Evolutionary conservation across 2,329 filamentous ascomycete species (phyloP).

Genomic region (Aspergillus novofumigatus): DNA sequence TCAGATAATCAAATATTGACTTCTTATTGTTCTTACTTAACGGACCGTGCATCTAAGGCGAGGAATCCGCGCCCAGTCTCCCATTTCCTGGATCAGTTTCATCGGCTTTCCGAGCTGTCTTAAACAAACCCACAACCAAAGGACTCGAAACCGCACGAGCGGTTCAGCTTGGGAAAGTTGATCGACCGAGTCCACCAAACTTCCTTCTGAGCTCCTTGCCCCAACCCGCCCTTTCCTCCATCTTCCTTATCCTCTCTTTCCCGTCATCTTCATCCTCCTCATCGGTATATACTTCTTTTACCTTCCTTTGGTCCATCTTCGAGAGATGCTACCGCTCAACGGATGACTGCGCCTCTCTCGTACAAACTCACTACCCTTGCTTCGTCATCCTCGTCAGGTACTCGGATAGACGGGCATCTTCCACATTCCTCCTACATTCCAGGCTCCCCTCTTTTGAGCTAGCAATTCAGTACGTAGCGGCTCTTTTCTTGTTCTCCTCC

Average conservation of each 20-base stretch:
- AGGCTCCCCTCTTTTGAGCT: not conserved
- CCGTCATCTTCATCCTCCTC: conserved; percentile 12
- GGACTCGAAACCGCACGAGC: conserved; percentile 11
- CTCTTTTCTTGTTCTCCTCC: conserved; percentile 12
- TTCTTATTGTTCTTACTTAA: not conserved
- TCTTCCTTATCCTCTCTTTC: conserved; percentile 5
- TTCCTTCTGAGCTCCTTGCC: conserved; percentile 4
- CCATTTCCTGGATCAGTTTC: conserved; percentile 13
- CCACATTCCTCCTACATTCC: conserved; percentile 15
- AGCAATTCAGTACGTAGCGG: not conserved
- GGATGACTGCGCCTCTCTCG: conserved; percentile 16
- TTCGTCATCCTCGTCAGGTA: conserved; percentile 19
- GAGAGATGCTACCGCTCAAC: conserved; percentile 17
- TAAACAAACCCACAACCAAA: conserved; percentile 14
- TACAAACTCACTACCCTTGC: conserved; percentile 21
- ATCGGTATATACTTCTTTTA: not conserved
- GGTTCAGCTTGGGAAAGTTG: conserved; percentile 2
- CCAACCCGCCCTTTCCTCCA: conserved; percentile 7
- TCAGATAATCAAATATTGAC: conserved; percentile 1
- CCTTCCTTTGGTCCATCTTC: conserved; percentile 4
- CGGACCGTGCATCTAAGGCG: not conserved
- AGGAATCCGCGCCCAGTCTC: conserved; percentile 4
- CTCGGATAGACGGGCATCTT: conserved; percentile 15
- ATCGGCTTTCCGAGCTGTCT: conserved; percentile 15
- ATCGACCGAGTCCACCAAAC: conserved; percentile 15